A percentile compares a stretch with the other conserved stretches of the same genome.
Conservation (phyloP, 2,329 filamentous ascomycete genomes). For the Pestalotiopsis sp. region DNA sequence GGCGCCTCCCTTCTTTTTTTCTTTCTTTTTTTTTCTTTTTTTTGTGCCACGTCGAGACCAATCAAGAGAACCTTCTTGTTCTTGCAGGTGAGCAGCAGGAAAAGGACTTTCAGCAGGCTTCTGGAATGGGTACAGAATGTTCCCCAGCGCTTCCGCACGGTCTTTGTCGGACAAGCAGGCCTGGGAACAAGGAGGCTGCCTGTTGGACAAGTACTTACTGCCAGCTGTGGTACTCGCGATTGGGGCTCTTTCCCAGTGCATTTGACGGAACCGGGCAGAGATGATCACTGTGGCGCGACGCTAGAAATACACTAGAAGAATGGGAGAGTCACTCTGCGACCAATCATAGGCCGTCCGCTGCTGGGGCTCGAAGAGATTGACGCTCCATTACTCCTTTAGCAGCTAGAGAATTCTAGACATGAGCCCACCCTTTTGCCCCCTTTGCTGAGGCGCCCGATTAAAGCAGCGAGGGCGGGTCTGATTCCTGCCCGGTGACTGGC, state of each 20-base stretch:
- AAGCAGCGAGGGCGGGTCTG: slow-evolving; percentile 14
- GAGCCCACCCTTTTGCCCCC: neutral
- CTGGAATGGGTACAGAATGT: slow-evolving; percentile 12
- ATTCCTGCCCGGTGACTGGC: neutral
- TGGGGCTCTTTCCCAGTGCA: neutral
- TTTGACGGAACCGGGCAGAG: slow-evolving; percentile 1
- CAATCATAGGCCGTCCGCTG: slow-evolving; percentile 21
- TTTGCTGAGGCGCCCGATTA: slow-evolving; percentile 1
- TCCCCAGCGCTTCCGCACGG: neutral
- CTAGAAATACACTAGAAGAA: slow-evolving; percentile 41
- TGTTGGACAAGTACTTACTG: neutral
- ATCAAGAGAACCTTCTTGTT: slow-evolving; percentile 6
- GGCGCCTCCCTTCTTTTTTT: neutral
- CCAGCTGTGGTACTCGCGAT: neutral
- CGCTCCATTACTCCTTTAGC: slow-evolving; percentile 5
- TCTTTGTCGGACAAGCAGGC: neutral
- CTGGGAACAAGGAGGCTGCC: neutral
- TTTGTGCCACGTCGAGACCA: neutral
- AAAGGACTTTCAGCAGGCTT: slow-evolving; percentile 1
- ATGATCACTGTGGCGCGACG: slow-evolving; percentile 23
- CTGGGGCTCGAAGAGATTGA: slow-evolving; percentile 11
- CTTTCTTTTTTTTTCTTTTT: neutral
- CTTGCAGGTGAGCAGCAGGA: slow-evolving; percentile 3
- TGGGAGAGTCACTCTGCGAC: slow-evolving; percentile 15
- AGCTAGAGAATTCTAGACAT: neutral